phyloP scores from a whole-genome alignment of 1,139 yeast species.

The Saccharomyces hybrid region DNA sequence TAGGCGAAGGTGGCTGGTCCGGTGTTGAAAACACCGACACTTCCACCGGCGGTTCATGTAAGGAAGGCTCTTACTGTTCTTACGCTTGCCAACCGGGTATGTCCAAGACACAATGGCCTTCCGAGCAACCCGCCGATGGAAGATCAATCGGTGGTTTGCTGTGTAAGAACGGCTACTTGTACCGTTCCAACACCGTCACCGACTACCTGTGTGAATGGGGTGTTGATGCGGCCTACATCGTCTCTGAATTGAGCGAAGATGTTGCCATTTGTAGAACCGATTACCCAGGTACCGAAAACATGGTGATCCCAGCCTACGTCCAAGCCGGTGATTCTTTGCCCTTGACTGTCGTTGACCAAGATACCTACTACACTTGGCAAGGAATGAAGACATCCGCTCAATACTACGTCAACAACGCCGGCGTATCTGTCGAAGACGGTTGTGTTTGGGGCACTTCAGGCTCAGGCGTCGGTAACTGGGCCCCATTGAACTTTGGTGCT shows the following conservation, averaged over 20 bases:
- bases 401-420: slow-evolving; percentile 94
- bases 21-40: slow-evolving; percentile 54
- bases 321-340: slow-evolving; percentile 49
- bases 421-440: slow-evolving; percentile 79
- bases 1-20: slow-evolving; percentile 67
- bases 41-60: slow-evolving; percentile 56
- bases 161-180: slow-evolving; percentile 60
- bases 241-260: slow-evolving; percentile 43
- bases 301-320: slow-evolving; percentile 72
- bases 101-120: slow-evolving; percentile 84
- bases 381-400: slow-evolving; percentile 84
- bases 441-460: slow-evolving; percentile 85
- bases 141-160: slow-evolving; percentile 69
- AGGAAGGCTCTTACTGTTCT: slow-evolving; percentile 70
- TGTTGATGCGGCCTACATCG: slow-evolving; percentile 50
- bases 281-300: slow-evolving; percentile 81
- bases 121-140: slow-evolving; percentile 60
- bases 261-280: slow-evolving; percentile 78
- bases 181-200: slow-evolving; percentile 49
- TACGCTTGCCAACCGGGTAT: slow-evolving; percentile 83
- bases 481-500: slow-evolving; percentile 90
- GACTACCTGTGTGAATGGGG: slow-evolving; percentile 74
- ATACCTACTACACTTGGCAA: slow-evolving; percentile 68
- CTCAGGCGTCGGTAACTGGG: slow-evolving; percentile 90
- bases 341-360: slow-evolving; percentile 72